A percentile compares a stretch with the other conserved stretches of the same genome.
phyloP scores from a whole-genome alignment of 2,329 filamentous ascomycete genomes.

The Eutypa lata region DNA sequence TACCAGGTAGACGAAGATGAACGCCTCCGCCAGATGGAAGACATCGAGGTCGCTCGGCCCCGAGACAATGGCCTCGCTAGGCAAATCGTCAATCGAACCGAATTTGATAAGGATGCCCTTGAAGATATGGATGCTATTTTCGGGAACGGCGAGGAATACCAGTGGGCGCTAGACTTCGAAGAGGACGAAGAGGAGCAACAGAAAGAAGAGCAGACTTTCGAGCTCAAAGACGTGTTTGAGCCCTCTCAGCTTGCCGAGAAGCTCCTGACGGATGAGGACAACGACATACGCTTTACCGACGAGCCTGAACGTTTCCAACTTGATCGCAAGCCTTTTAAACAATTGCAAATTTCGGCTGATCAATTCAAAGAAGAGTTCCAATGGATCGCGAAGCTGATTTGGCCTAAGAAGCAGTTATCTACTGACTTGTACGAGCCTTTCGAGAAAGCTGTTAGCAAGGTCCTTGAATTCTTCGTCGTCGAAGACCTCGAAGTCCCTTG shows the following conservation, averaged over 20 bases:
- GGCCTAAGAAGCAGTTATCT: slow-evolving; percentile 78
- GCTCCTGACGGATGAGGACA: slow-evolving; percentile 93
- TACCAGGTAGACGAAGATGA: slow-evolving; percentile 85
- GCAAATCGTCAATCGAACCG: slow-evolving; percentile 72
- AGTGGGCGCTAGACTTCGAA: slow-evolving; percentile 88
- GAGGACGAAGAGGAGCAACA: slow-evolving; percentile 78
- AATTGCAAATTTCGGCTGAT: slow-evolving; percentile 75
- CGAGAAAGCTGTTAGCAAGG: slow-evolving; percentile 82
- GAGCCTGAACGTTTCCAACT: slow-evolving; percentile 94
- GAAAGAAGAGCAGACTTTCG: slow-evolving; percentile 77
- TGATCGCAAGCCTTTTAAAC: slow-evolving; percentile 82
- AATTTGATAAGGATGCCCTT: slow-evolving; percentile 85
- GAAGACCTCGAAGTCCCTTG: slow-evolving; percentile 96
- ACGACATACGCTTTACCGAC: slow-evolving; percentile 81
- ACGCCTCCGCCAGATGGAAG: slow-evolving; percentile 71
- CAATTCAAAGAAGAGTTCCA: slow-evolving; percentile 85
- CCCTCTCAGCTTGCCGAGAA: slow-evolving; percentile 92
- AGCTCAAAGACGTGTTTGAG: slow-evolving; percentile 97
- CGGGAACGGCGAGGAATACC: slow-evolving; percentile 91
- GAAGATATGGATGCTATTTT: slow-evolving; percentile 97
- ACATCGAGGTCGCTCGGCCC: slow-evolving; percentile 83
- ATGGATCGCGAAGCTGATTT: slow-evolving; percentile 89
- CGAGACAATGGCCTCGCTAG: slow-evolving; percentile 66
- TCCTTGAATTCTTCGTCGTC: slow-evolving; percentile 90
- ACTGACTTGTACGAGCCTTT: slow-evolving; percentile 77